Evolutionary conservation across 2,329 filamentous ascomycete genomes (phyloP), one percentile per base, ranked within the genome.

Genomic region (Fusarium oxysporum): DNA sequence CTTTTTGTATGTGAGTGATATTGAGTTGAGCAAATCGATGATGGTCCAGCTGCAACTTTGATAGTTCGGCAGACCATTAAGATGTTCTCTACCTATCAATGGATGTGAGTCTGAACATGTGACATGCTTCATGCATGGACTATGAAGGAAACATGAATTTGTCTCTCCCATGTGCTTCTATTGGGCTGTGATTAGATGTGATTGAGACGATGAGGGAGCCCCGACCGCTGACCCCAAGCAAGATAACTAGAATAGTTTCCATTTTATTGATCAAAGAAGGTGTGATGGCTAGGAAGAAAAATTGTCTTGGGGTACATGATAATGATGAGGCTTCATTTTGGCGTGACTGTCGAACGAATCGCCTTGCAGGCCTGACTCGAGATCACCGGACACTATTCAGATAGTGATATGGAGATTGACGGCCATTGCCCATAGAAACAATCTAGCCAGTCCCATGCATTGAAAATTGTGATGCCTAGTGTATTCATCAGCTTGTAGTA

Each of bases 401-500:
- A 23, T 13, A n/a, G 21, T 59, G 33, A 53, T 59, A 44, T 30
- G 16, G 23, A 43, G 30, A 43, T 37, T 44, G 23, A 35, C 32
- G 13, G 17, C 28, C 12, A 14, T 32, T 28, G n/a, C n/a, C 48
- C n/a, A 25, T 19, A 8, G 25, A 33, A 48, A 19, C 33, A 28
- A 32, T 28, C 19, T 40, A 33, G 14, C 33, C 16, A 21, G 54
- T 19, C 40, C 40, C 30, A 23, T 17, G 28, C 35, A 43, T 38
- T 38, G 28, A 35, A 41, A 65, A 72, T 32, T 47, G 30, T 60
- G 70, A 54, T 72, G 50, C 64, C 70, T 66, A 28, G 23, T 43
- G 68, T 47, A 54, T 71, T 73, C 62, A 62, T 63, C 63, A 68
- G 55, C 56, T 48, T 50, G 59, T 54, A 51, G 57, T 47, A 53